Percentiles rank a stretch among this genome's conserved stretches.
These are phyloP conservation scores for Proliferodiscus dingleyae DNA, from an alignment of 2,329 filamentous ascomycete genomes.

Conservation along the genomic window DNA sequence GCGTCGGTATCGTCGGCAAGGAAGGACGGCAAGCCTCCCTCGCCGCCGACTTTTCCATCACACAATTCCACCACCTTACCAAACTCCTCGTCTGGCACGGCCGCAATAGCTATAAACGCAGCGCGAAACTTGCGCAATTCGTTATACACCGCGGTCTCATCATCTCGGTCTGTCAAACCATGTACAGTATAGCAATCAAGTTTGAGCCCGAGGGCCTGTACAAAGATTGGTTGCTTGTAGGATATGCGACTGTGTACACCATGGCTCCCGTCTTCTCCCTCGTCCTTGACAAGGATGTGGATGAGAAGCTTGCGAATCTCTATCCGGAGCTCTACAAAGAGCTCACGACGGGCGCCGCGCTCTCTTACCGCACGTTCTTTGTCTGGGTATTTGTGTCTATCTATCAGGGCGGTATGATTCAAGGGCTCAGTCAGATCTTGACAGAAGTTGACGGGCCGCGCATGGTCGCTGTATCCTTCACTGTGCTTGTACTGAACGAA, in stretches of 20 bases:
- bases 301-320: constrained; percentile 86
- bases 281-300: constrained; percentile 90
- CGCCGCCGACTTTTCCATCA: constrained; percentile 94
- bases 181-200: constrained; percentile 88
- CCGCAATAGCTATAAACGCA: constrained; percentile 93
- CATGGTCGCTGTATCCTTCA: constrained; percentile 91
- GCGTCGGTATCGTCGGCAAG: constrained; percentile 96
- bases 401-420: constrained; percentile 93
- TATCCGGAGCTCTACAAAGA: constrained; percentile 98
- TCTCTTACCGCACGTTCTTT: constrained; percentile 93
- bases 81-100: constrained; percentile 99
- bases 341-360: constrained; percentile 78
- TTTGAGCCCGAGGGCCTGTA: constrained; percentile 95
- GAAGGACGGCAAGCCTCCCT: constrained; percentile 92
- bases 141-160: constrained; percentile 97
- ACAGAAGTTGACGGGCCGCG: constrained; percentile 66
- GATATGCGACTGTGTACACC: constrained; percentile 94
- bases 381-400: constrained; percentile 93
- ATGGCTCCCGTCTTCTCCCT: constrained; percentile 89
- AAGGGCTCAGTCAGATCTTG: constrained; percentile 86
- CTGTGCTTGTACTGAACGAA: constrained; percentile 88
- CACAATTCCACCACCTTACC: constrained; percentile 89
- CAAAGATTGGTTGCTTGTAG: constrained; percentile 93
- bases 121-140: constrained; percentile 92
- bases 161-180: constrained; percentile 91